Percentiles rank a stretch among this genome's conserved stretches.
phyloP scores from a whole-genome alignment of 148 eudicot species.

The Rhododendron ovatum region DNA sequence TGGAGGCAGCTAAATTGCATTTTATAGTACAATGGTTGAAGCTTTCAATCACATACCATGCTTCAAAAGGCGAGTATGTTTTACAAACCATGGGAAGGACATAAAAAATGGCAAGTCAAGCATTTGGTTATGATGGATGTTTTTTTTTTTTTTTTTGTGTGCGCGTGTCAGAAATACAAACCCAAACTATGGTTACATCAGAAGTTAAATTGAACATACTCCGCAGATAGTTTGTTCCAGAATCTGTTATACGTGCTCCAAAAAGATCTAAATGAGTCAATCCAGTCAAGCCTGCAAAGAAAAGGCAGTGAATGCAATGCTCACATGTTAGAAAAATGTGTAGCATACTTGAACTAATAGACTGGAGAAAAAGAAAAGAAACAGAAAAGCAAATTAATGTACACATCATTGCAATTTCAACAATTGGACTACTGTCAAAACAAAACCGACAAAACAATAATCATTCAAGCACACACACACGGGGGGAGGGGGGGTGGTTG shows the following conservation, averaged over 20 bases:
- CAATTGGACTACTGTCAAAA: not conserved
- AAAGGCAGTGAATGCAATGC: not conserved
- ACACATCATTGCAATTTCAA: not conserved
- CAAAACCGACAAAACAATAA: not conserved
- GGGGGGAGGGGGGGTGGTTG: too few species aligned
- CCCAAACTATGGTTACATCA: not conserved
- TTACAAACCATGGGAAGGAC: not conserved
- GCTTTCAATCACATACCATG: not conserved
- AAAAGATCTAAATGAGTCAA: conserved; percentile 94
- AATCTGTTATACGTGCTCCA: conserved; percentile 82
- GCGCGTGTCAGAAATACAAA: not conserved
- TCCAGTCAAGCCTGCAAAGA: conserved; percentile 72
- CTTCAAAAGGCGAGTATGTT: not conserved
- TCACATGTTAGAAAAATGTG: conserved; percentile 1
- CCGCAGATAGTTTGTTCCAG: conserved; percentile 56
- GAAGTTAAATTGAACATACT: conserved; percentile 30
- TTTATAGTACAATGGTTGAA: not conserved
- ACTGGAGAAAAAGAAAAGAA: not conserved
- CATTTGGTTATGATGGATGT: not conserved
- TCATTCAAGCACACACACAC: not conserved
- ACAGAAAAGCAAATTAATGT: not conserved
- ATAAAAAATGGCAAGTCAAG: not conserved
- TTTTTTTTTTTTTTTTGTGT: not conserved
- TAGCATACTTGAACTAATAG: not conserved
- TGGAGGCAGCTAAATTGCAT: not conserved